phyloP scores from a whole-genome alignment of 352 stramenopile genomes.

The Globisporangium okanoganense region DNA sequence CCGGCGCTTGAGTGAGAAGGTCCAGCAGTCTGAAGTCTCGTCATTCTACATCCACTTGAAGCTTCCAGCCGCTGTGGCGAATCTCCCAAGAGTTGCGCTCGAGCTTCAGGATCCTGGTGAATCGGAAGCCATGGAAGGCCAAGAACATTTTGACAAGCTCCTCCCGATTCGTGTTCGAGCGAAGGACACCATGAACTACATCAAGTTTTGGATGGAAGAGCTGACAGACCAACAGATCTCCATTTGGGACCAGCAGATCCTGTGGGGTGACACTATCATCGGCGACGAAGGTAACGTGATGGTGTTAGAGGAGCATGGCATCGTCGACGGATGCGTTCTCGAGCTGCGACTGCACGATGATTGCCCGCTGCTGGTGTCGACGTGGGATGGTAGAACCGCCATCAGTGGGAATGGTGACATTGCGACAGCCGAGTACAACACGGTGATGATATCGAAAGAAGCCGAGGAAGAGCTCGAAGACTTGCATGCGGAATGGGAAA shows the following conservation, averaged over 20 bases:
- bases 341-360: constrained; percentile 77
- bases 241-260: constrained; percentile 79
- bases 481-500: constrained; percentile 61
- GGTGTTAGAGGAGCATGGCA: constrained; percentile 69
- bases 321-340: constrained; percentile 55
- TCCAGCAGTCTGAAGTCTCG: constrained; percentile 41
- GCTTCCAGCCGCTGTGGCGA: constrained; percentile 53
- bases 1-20: constrained; percentile 42
- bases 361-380: constrained; percentile 60
- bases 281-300: constrained; percentile 72
- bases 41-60: constrained; percentile 69
- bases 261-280: constrained; percentile 73
- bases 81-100: constrained; percentile 57
- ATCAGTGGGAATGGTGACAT: constrained; percentile 21
- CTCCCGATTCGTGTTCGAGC: constrained; percentile 62
- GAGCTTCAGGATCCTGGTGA: constrained; percentile 60
- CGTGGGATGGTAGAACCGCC: constrained; percentile 55
- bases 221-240: constrained; percentile 75
- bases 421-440: constrained; percentile 59
- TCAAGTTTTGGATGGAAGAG: constrained; percentile 83
- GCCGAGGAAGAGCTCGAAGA: constrained; percentile 75
- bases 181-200: constrained; percentile 72
- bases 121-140: constrained; percentile 14
- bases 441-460: constrained; percentile 80
- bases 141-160: constrained; percentile 18